A percentile compares a stretch with the other conserved stretches of the same genome.
Evolutionary conservation across 176 grass and related monocot genomes (phyloP).

Genomic region (Phyllostachys edulis): DNA sequence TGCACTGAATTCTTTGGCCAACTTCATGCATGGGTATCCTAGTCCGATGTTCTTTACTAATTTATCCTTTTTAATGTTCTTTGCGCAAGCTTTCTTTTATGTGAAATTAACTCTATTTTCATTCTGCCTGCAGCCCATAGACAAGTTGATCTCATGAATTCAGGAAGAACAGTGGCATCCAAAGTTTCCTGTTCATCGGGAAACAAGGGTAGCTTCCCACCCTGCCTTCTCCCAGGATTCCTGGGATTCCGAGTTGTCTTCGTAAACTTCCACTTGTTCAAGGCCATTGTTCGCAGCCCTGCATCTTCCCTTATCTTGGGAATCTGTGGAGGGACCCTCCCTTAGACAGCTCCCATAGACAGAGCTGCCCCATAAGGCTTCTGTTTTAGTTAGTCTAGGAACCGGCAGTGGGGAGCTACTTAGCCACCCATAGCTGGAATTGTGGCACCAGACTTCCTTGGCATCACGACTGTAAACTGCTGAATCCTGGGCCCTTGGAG

Average conservation of each 20-base stretch:
- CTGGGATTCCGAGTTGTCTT: conserved; percentile 59
- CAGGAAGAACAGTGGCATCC: conserved; percentile 74
- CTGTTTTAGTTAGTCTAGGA: conserved; percentile 43
- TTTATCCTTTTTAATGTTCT: background rate
- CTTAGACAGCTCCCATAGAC: conserved; percentile 61
- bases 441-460: conserved; percentile 14
- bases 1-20: background rate
- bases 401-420: background rate
- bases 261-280: conserved; percentile 93
- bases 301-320: conserved; percentile 77
- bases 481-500: conserved; percentile 36
- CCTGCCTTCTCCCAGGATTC: conserved; percentile 72
- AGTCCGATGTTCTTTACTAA: background rate
- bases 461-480: background rate
- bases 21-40: background rate
- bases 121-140: conserved; percentile 55
- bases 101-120: conserved; percentile 26
- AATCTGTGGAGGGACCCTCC: conserved; percentile 50
- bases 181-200: conserved; percentile 95
- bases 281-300: conserved; percentile 92
- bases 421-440: conserved; percentile 22
- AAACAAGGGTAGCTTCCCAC: conserved; percentile 71
- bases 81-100: background rate
- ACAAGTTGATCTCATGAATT: conserved; percentile 97
- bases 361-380: conserved; percentile 31